Evolutionary conservation across 768 basidiomycete species (phyloP), one percentile per base, ranked within the genome.

Genomic region (Daedaleopsis nitida): DNA sequence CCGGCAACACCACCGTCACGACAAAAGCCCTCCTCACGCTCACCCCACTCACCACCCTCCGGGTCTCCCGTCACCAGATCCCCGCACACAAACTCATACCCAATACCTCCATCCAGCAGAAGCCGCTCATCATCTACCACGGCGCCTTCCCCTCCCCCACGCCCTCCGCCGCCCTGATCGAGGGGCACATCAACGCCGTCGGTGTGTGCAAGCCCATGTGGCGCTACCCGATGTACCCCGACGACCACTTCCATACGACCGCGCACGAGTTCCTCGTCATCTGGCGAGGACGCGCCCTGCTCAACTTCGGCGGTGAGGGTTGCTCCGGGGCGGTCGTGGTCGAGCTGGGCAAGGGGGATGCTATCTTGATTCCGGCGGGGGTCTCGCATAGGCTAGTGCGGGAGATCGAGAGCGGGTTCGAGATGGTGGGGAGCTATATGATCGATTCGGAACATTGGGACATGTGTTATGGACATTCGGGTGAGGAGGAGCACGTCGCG

Each of bases 361-460:
- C 74, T 21, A 72, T 81, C 56, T 55, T 80, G 32, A 60, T 79
- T 14, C 79, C 78, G 5, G 79, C 79, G 11, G 77, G 79, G 2
- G 74, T 80, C 16, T 75, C 70, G 9, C 80, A 81, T 60, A 67
- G 74, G 23, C 54, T 78, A 39, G 51, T 78, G 52, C 63, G 73
- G 59, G 73, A 75, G 35, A 52, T 62, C 23, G 47, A 67, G 8
- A 67, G 68, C 2, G 66, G 67, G 16, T 78, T 81, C 51, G 66
- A 74, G 67, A 77, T 80, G 75, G 72, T 81, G 7, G 77, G 77
- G 12, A 73, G 74, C 52, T 81, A 81, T 65, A 76, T 76, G 8
- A 66, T 62, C 11, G 74, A 70, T 14, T 64, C 62, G 34, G 68
- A 69, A 19, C 59, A 69, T 21, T 78, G 78, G 77, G 78, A 80